Evolutionary conservation across 176 grass and related monocot genomes (phyloP), one percentile per base, ranked within the genome.

Genomic region (Oryza punctata): DNA sequence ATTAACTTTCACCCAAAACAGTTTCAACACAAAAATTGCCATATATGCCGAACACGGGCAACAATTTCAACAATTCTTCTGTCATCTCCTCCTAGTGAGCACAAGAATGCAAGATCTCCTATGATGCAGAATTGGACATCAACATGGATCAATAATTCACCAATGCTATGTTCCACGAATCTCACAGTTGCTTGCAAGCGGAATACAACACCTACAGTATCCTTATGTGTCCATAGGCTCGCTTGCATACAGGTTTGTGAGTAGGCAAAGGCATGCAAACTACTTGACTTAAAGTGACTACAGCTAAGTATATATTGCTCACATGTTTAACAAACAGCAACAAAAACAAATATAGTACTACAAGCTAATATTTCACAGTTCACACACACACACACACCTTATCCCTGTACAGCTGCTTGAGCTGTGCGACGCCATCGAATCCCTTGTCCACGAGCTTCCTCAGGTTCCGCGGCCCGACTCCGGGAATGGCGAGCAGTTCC

Each of bases 391-490:
- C 7, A 25, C 38, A 49, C 67, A 26, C 94, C 94, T 97, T 92
- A 78, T 97, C 90, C 66, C 77, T 88, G 29, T 97, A 94, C n/a
- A 94, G 90, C 71, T 97, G 88, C 88, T 97, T 97, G 80, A 97
- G 94, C 78, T 90, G 90, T 1, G 90, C 83, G 0, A 97, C 86
- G 46, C 81, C 90, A 33, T 94, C 85, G 75, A 94, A 94, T 21
- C 94, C 94, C 78, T 94, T 97, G 81, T 97, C 92, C 47, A 91
- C 92, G 73, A 94, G 87, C 82, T 97, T 97, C 81, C 85, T 89
- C 77, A 92, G 85, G 75, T 97, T 97, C 44, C 92, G 88, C 29
- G 83, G 94, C 29, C 94, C 94, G 57, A 97, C 88, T 14, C 92
- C 90, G 1, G 92, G 90, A 52, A 97, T 97, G 25, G 86, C 73